Conservation (phyloP, 352 stramenopile genomes). For the Phytopythium chamaehyphon region DNA sequence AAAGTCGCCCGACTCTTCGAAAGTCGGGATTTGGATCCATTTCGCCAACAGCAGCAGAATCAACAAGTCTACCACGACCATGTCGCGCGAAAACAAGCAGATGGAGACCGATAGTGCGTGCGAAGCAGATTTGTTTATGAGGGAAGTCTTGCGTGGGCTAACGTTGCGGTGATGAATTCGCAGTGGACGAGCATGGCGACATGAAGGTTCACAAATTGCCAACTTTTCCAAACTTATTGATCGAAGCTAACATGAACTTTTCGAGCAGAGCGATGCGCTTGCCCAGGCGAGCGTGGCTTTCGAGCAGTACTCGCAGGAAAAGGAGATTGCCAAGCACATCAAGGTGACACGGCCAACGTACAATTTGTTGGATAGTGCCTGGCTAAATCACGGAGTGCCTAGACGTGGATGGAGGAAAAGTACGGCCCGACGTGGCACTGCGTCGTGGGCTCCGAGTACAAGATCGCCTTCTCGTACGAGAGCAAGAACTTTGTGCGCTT, state of each 20-base stretch:
- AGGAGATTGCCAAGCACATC: conserved; percentile 77
- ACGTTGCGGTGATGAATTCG: background rate
- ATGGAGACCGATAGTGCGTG: conserved; percentile 78
- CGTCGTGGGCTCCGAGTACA: conserved; percentile 77
- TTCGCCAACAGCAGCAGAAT: too few relatives aligned
- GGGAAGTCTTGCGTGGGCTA: conserved; percentile 2
- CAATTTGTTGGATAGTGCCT: too few relatives aligned
- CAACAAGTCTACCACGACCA: too few relatives aligned
- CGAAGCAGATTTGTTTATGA: background rate
- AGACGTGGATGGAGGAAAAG: conserved; percentile 67
- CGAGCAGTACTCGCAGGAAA: conserved; percentile 75
- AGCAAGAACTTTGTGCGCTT: conserved; percentile 86
- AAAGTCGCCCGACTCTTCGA: too few relatives aligned
- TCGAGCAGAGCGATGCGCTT: conserved; percentile 52
- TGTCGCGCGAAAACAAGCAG: conserved; percentile 71
- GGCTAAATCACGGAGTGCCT: too few relatives aligned
- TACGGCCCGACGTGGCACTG: conserved; percentile 72
- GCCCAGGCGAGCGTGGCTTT: conserved; percentile 59
- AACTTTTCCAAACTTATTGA: background rate
- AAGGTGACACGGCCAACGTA: too few relatives aligned
- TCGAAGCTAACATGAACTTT: background rate
- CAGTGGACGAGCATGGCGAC: conserved; percentile 82
- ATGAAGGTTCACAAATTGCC: conserved; percentile 48
- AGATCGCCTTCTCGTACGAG: conserved; percentile 68
- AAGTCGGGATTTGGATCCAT: conserved; percentile 1